Percentiles rank a stretch among this genome's conserved stretches.
phyloP scores from a whole-genome alignment of 2,329 filamentous ascomycete genomes.

The Didymosphaeria variabile region DNA sequence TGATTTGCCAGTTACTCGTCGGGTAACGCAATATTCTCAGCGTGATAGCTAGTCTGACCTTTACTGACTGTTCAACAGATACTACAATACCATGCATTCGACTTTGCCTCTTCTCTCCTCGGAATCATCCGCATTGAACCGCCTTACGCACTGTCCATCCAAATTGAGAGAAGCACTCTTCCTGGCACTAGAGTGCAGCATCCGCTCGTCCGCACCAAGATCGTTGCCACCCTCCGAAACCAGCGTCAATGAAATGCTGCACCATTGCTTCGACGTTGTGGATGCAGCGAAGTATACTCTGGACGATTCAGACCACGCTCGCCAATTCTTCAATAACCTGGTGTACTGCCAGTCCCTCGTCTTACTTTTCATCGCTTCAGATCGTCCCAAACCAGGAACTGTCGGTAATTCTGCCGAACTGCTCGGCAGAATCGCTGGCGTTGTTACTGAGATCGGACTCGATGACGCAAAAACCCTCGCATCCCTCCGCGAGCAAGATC shows the following conservation, averaged over 20 bases:
- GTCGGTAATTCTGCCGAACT: constrained; percentile 41
- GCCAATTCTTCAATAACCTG: constrained; percentile 44
- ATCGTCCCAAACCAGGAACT: constrained; percentile 39
- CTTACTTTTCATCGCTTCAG: constrained; percentile 44
- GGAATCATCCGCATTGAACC: constrained; percentile 43
- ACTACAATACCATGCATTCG: constrained; percentile 48
- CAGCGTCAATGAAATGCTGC: constrained; percentile 38
- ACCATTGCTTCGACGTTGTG: constrained; percentile 38
- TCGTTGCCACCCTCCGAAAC: constrained; percentile 38
- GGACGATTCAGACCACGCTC: constrained; percentile 36
- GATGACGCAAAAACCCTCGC: constrained; percentile 41
- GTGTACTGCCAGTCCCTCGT: constrained; percentile 46
- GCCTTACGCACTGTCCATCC: constrained; percentile 44
- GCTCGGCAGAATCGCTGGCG: constrained; percentile 42
- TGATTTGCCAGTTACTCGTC: neutral
- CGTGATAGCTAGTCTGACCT: neutral
- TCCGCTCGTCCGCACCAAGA: constrained; percentile 43
- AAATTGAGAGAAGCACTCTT: constrained; percentile 50
- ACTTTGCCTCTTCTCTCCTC: constrained; percentile 46
- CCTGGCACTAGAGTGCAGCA: constrained; percentile 42
- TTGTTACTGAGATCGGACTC: constrained; percentile 41
- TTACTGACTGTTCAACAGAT: constrained; percentile 36
- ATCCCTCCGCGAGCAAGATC: constrained; percentile 41
- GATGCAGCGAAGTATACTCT: constrained; percentile 42
- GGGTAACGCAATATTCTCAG: neutral